phyloP scores from a whole-genome alignment of 768 basidiomycete species.

The Leccinum rimulosum region DNA sequence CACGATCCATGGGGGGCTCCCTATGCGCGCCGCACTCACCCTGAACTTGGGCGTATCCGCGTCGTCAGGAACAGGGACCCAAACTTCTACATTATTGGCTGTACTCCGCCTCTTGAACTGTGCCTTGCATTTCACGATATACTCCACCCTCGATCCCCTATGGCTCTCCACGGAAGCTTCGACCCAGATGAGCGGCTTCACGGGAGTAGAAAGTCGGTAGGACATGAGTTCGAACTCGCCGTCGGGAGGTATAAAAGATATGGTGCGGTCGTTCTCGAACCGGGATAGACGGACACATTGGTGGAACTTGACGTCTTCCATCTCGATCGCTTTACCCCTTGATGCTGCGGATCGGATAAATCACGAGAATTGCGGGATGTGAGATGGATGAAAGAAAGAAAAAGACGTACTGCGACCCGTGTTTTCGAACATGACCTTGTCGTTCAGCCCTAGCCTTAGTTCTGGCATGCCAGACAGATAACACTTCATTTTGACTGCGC shows the following conservation, averaged over 20 bases:
- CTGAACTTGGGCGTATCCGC: slow-evolving; percentile 97
- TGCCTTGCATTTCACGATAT: slow-evolving; percentile 93
- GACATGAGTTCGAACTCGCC: slow-evolving; percentile 99
- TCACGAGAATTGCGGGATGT: not conserved
- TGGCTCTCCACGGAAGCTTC: slow-evolving; percentile 96
- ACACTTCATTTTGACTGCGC: slow-evolving; percentile 99
- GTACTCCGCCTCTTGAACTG: slow-evolving; percentile 97
- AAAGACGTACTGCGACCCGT: slow-evolving; percentile 82
- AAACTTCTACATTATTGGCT: slow-evolving; percentile 98
- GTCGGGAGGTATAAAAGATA: slow-evolving; percentile 98
- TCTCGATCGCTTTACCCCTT: slow-evolving; percentile 98
- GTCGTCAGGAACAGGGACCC: slow-evolving; percentile 98
- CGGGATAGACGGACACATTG: slow-evolving; percentile 97
- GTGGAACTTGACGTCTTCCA: slow-evolving; percentile 99
- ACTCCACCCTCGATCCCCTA: slow-evolving; percentile 87
- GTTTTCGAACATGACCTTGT: slow-evolving; percentile 99
- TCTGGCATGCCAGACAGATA: slow-evolving; percentile 99
- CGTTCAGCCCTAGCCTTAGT: slow-evolving; percentile 90
- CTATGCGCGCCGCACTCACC: slow-evolving; percentile 37
- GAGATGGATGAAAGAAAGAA: not conserved
- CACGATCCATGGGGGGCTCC: not conserved
- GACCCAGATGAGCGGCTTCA: slow-evolving; percentile 93
- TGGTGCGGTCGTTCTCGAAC: slow-evolving; percentile 98
- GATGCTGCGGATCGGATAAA: slow-evolving; percentile 9
- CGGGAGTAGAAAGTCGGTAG: slow-evolving; percentile 92